These are phyloP conservation scores for Centaurea solstitialis DNA, from an alignment of 129 eudicot species.

Conservation along the genomic window DNA sequence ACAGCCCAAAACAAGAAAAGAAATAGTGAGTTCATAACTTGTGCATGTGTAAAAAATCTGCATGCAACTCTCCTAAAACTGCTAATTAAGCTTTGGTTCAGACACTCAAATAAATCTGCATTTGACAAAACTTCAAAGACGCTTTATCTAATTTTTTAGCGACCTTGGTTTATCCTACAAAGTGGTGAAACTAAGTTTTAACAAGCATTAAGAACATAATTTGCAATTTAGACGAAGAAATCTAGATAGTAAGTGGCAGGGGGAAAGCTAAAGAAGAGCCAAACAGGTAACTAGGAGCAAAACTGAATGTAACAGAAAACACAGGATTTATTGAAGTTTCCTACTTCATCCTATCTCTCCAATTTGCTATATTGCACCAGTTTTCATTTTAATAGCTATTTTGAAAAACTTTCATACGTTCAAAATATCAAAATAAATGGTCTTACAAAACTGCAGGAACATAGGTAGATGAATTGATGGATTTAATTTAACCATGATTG, in stretches of 20 bases:
- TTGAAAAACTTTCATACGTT: not conserved
- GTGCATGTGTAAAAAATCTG: not conserved
- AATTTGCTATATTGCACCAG: not conserved
- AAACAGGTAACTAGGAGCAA: not conserved
- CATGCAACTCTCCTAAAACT: not conserved
- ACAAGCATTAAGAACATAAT: not conserved
- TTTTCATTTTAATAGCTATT: not conserved
- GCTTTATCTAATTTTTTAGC: not conserved
- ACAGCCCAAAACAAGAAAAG: not conserved
- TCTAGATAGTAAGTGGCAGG: not conserved
- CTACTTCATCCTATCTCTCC: not conserved
- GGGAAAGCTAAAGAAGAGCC: not conserved
- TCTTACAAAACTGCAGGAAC: not conserved
- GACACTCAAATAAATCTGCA: not conserved
- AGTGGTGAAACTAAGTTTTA: not conserved
- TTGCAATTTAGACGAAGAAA: not conserved
- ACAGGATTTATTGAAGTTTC: not conserved
- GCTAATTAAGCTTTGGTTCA: not conserved
- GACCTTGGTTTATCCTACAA: slow-evolving; percentile 6
- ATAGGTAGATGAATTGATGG: not conserved
- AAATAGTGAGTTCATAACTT: not conserved
- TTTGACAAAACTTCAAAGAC: not conserved
- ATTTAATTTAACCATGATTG: not conserved
- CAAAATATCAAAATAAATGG: not conserved
- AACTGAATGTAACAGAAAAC: not conserved